A percentile compares a stretch with the other conserved stretches of the same genome.
Evolutionary conservation across 495 filamentous ascomycete genomes (phyloP).

Genomic region (Tuber aestivum): DNA sequence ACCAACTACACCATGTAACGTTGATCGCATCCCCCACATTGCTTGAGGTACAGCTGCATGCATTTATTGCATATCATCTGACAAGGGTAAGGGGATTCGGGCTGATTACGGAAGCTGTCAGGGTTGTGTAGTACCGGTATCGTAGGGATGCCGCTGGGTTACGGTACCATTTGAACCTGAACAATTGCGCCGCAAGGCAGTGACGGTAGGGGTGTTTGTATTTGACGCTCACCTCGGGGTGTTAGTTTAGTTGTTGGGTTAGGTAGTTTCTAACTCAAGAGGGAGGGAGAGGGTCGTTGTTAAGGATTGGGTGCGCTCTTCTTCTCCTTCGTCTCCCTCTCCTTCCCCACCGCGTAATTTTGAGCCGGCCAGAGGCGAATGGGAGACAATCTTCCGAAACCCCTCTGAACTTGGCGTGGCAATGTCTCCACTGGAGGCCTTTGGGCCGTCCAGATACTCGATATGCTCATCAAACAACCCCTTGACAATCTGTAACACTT

Average conservation of each 20-base stretch:
- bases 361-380: slow-evolving; percentile 4
- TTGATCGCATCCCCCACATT: too few relatives aligned
- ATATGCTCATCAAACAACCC: slow-evolving; percentile 38
- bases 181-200: too few relatives aligned
- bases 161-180: too few relatives aligned
- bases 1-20: too few relatives aligned
- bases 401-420: slow-evolving; percentile 14
- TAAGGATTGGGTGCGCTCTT: slow-evolving; percentile 27
- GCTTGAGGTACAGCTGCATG: too few relatives aligned
- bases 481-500: too few relatives aligned
- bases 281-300: slow-evolving; percentile 35
- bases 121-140: too few relatives aligned
- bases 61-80: too few relatives aligned
- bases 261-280: slow-evolving; percentile 32
- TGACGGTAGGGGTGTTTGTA: slow-evolving; percentile 32
- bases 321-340: slow-evolving; percentile 23
- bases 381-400: slow-evolving; percentile 25
- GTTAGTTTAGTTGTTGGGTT: slow-evolving; percentile 34
- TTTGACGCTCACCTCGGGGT: slow-evolving; percentile 23
- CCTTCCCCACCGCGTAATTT: slow-evolving; percentile 20
- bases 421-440: background rate
- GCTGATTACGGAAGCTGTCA: too few relatives aligned
- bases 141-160: too few relatives aligned
- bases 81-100: too few relatives aligned
- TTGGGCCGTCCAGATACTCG: slow-evolving; percentile 12